These are phyloP conservation scores for Termitomyces eurrhizus DNA, from an alignment of 768 basidiomycete species.

Conservation along the genomic window DNA sequence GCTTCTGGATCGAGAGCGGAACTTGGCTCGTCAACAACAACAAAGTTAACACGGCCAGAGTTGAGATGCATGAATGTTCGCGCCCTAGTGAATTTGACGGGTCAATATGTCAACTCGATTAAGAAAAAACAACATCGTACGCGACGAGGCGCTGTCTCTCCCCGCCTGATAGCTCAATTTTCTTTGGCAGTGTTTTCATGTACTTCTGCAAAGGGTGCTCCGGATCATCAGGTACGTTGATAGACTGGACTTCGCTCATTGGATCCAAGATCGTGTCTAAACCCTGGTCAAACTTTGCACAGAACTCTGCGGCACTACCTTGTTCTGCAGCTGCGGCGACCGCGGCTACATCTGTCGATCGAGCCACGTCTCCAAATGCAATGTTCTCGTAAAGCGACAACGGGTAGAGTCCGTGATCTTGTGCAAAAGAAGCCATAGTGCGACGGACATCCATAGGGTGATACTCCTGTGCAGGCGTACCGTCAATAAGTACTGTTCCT, in stretches of 20 bases:
- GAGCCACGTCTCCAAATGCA: conserved; percentile 21
- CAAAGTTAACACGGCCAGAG: conserved; percentile 27
- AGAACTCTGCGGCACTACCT: conserved; percentile 23
- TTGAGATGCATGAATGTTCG: conserved; percentile 29
- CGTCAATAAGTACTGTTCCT: conserved; percentile 44
- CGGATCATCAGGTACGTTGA: conserved; percentile 14
- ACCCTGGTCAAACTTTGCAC: conserved; percentile 15
- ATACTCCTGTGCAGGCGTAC: conserved; percentile 33
- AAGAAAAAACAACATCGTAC: conserved; percentile 11
- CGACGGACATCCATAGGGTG: conserved; percentile 35
- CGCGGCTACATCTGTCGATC: conserved; percentile 12
- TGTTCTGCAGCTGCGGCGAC: conserved; percentile 28
- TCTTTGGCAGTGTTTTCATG: conserved; percentile 16
- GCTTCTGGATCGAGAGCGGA: conserved; percentile 43
- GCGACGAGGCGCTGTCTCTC: conserved; percentile 26
- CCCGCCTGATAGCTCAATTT: conserved; percentile 21
- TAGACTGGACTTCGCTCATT: not conserved
- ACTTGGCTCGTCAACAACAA: conserved; percentile 46
- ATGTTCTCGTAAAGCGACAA: conserved; percentile 43
- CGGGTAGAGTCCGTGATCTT: conserved; percentile 47
- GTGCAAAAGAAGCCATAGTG: conserved; percentile 44
- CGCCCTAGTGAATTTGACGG: conserved; percentile 13
- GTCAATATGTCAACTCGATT: no score
- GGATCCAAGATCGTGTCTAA: conserved; percentile 20
- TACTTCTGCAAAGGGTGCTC: conserved; percentile 17